phyloP scores from a whole-genome alignment of 371 early-diverging fungal species.

The Mucor indicus region DNA sequence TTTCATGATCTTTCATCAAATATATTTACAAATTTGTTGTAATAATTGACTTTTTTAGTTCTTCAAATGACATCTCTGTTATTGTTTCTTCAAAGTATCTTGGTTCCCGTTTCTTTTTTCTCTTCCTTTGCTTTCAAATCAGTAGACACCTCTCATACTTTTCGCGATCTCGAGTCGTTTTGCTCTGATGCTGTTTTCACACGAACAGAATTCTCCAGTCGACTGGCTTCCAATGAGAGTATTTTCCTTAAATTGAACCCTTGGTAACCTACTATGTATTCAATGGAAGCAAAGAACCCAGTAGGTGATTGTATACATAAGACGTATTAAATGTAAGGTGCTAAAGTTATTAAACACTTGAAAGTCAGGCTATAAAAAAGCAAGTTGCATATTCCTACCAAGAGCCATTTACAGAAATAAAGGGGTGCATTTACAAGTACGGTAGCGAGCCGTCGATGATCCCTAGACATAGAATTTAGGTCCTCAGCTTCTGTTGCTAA shows the following conservation, averaged over 20 bases:
- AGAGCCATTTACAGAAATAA: conserved; percentile 13
- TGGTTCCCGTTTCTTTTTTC: conserved; percentile 45
- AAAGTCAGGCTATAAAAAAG: conserved; percentile 35
- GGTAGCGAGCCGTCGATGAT: no score
- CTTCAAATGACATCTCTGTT: neutral
- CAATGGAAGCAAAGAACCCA: conserved; percentile 53
- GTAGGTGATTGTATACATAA: conserved; percentile 49
- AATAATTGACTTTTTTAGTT: neutral
- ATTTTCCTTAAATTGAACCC: conserved; percentile 63
- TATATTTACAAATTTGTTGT: conserved; percentile 2
- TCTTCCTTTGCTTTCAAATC: conserved; percentile 53
- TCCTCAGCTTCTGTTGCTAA: no score
- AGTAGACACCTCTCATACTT: conserved; percentile 58
- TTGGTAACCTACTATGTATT: conserved; percentile 58
- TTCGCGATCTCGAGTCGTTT: conserved; percentile 52
- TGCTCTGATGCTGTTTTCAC: conserved; percentile 43
- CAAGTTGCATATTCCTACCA: conserved; percentile 2
- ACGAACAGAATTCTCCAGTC: conserved; percentile 24
- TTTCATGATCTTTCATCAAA: conserved; percentile 1
- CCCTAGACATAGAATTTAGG: no score
- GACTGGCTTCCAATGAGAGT: conserved; percentile 53
- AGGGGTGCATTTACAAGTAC: no score
- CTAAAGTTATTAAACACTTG: conserved; percentile 45
- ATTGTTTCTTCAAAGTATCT: neutral
- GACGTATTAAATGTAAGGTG: conserved; percentile 56